phyloP scores from a whole-genome alignment of 106 monocot species.

The Acorus calamus region DNA sequence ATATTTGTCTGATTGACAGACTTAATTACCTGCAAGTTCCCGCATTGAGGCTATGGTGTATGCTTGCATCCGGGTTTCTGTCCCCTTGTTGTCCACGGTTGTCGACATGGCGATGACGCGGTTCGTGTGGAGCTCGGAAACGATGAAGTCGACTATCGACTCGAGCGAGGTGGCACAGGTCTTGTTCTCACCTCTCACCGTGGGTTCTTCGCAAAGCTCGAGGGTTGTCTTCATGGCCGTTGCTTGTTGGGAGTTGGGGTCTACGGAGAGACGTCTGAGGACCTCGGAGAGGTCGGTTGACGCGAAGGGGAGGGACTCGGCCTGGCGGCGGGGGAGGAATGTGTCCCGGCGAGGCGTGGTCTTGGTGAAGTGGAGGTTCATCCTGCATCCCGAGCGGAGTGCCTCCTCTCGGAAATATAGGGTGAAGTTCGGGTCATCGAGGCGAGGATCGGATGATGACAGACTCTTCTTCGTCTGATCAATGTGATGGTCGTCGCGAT shows the following conservation, averaged over 20 bases:
- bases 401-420: constrained; percentile 54
- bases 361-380: constrained; percentile 39
- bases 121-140: constrained; percentile 15
- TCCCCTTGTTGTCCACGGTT: background rate
- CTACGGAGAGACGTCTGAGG: constrained; percentile 24
- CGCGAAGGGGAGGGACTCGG: constrained; percentile 51
- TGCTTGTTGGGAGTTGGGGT: constrained; percentile 23
- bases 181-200: constrained; percentile 26
- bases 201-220: constrained; percentile 28
- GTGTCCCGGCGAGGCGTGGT: background rate
- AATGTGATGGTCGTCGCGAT: too few species aligned
- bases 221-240: constrained; percentile 26
- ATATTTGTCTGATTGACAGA: too few species aligned
- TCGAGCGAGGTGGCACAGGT: constrained; percentile 68
- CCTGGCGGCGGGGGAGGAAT: constrained; percentile 23
- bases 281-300: constrained; percentile 27
- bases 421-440: constrained; percentile 22
- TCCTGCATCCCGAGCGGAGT: constrained; percentile 25
- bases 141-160: constrained; percentile 72
- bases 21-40: background rate
- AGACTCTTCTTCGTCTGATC: too few species aligned
- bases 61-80: constrained; percentile 12
- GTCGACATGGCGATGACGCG: constrained; percentile 32
- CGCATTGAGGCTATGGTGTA: constrained; percentile 18
- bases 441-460: constrained; percentile 11